Conservation (phyloP, 2,329 filamentous ascomycete genomes). For the Stagonosporopsis chrysanthemi region DNA sequence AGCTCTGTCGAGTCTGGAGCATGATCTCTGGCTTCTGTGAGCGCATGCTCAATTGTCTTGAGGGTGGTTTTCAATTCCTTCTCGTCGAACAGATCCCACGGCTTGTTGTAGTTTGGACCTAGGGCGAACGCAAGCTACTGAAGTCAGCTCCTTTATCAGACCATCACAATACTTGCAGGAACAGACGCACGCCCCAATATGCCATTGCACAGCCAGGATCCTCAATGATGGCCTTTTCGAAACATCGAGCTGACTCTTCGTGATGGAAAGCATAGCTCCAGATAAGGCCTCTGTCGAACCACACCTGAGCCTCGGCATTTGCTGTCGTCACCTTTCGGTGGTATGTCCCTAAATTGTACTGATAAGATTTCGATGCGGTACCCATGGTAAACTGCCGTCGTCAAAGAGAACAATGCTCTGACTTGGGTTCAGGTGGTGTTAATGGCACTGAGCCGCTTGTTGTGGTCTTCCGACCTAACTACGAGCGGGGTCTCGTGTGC, state of each 20-base stretch:
- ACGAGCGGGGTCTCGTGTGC: conserved; percentile 17
- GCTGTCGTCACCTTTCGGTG: conserved; percentile 63
- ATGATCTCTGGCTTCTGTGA: conserved; percentile 54
- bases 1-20: conserved; percentile 53
- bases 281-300: conserved; percentile 76
- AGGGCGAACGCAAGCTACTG: conserved; percentile 66
- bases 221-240: conserved; percentile 63
- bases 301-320: conserved; percentile 63
- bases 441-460: background rate
- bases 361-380: conserved; percentile 28
- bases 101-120: conserved; percentile 82
- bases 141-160: conserved; percentile 45
- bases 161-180: background rate
- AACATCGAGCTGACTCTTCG: conserved; percentile 72
- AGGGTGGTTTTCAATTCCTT: conserved; percentile 64
- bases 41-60: conserved; percentile 57
- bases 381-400: conserved; percentile 3
- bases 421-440: background rate
- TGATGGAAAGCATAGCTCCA: conserved; percentile 82
- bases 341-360: conserved; percentile 67
- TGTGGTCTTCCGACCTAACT: background rate
- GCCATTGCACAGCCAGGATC: conserved; percentile 68
- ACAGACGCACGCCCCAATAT: conserved; percentile 66
- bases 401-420: background rate
- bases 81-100: conserved; percentile 74